Conservation (phyloP, 345 rosid species). For the Salix brachista region DNA sequence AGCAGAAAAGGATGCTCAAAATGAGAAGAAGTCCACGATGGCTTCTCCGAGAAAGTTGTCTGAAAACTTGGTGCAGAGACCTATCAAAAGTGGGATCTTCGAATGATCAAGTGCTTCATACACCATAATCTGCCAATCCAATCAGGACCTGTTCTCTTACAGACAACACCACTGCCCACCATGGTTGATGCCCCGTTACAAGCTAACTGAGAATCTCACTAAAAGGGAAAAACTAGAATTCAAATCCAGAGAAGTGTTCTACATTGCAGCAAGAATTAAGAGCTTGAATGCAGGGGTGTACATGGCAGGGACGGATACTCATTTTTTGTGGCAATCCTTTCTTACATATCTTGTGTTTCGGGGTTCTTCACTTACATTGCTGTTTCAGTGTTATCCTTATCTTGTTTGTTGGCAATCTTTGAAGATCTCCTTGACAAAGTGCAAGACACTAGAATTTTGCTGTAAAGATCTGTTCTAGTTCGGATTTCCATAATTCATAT, state of each 20-base stretch:
- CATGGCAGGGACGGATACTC: background rate
- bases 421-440: background rate
- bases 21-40: constrained; percentile 38
- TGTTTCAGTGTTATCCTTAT: background rate
- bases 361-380: background rate
- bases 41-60: constrained; percentile 23
- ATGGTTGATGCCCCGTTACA: background rate
- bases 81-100: constrained; percentile 10
- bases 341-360: background rate
- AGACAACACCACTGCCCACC: background rate
- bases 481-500: background rate
- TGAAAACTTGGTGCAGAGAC: background rate
- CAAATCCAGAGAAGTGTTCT: constrained; percentile 1
- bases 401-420: background rate
- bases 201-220: background rate
- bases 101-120: background rate
- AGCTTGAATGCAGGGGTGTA: constrained; percentile 4
- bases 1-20: constrained; percentile 47
- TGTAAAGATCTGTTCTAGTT: constrained; percentile 19
- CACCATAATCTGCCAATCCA: background rate
- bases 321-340: constrained; percentile 5
- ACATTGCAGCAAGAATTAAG: constrained; percentile 4
- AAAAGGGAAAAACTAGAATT: background rate
- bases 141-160: background rate
- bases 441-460: constrained; percentile 14